Evolutionary conservation across 169 alveolate species (phyloP).

Genomic region (Plasmodium chabaudi): DNA sequence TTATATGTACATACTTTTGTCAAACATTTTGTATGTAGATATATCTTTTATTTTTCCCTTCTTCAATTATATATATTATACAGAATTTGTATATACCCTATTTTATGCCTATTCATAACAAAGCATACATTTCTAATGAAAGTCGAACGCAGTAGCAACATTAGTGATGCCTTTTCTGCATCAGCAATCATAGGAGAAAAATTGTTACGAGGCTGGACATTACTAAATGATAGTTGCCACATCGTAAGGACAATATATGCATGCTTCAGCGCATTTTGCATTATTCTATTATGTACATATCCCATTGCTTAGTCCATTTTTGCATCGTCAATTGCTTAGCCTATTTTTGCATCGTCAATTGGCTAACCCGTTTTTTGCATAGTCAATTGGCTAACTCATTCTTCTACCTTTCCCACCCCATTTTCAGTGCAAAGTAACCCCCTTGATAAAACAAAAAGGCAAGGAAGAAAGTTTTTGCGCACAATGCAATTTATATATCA

Average conservation of each 20-base stretch:
- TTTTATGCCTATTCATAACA: no score
- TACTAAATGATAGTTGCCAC: slow-evolving; percentile 36
- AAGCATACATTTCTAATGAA: slow-evolving; percentile 1
- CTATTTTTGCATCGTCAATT: no score
- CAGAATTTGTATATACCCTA: no score
- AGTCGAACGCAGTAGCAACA: slow-evolving; percentile 14
- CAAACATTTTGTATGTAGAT: no score
- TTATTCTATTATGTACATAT: neutral
- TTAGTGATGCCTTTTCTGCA: slow-evolving; percentile 14
- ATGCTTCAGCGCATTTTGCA: neutral
- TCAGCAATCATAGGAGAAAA: slow-evolving; percentile 57
- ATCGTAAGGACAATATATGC: slow-evolving; percentile 16
- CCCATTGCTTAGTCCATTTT: no score
- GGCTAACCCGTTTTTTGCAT: no score
- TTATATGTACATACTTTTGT: no score
- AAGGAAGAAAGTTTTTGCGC: slow-evolving; percentile 61
- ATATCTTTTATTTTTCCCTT: no score
- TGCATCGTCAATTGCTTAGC: no score
- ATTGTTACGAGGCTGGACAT: slow-evolving; percentile 67
- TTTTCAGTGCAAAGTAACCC: slow-evolving; percentile 58
- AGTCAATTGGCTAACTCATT: neutral
- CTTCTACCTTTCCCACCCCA: neutral
- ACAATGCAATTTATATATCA: slow-evolving; percentile 33
- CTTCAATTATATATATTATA: no score
- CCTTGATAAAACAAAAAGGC: slow-evolving; percentile 49